A percentile compares a stretch with the other conserved stretches of the same genome.
Conservation (phyloP, 257 asterid genomes). For the Forsythia viridissima region DNA sequence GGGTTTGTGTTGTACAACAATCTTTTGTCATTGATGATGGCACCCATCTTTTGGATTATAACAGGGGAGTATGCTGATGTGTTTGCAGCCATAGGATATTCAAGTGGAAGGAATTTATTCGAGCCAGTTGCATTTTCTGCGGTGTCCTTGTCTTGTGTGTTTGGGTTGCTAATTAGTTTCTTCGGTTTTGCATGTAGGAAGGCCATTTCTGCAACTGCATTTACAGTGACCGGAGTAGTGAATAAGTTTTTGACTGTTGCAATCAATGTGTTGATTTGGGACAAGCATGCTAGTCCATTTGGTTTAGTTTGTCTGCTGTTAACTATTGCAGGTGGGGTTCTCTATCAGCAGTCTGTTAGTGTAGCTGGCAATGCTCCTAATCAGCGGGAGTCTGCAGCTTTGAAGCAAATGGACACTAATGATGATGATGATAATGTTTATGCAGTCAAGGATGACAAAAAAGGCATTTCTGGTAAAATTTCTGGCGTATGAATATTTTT, state of each 20-base stretch:
- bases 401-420: constrained; percentile 43
- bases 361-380: constrained; percentile 47
- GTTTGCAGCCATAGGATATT: constrained; percentile 50
- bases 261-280: constrained; percentile 94
- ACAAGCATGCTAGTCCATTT: constrained; percentile 91
- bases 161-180: constrained; percentile 95
- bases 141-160: constrained; percentile 82
- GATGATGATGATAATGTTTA: constrained; percentile 19
- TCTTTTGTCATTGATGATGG: constrained; percentile 86
- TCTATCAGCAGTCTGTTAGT: constrained; percentile 95
- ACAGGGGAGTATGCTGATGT: constrained; percentile 91
- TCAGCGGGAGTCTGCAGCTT: constrained; percentile 36
- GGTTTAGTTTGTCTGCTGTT: constrained; percentile 82
- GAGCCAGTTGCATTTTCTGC: constrained; percentile 67
- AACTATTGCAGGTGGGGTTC: constrained; percentile 83
- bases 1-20: constrained; percentile 91
- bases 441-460: constrained; percentile 52
- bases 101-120: constrained; percentile 48
- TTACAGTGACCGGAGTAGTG: constrained; percentile 95
- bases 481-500: constrained; percentile 50
- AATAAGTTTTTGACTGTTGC: constrained; percentile 94
- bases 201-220: constrained; percentile 95
- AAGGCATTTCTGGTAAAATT: constrained; percentile 58
- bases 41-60: constrained; percentile 81
- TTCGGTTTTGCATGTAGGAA: constrained; percentile 95